These are phyloP conservation scores for Pseudogymnoascus sp. DNA, from an alignment of 2,329 filamentous ascomycete genomes.

Conservation along the genomic window DNA sequence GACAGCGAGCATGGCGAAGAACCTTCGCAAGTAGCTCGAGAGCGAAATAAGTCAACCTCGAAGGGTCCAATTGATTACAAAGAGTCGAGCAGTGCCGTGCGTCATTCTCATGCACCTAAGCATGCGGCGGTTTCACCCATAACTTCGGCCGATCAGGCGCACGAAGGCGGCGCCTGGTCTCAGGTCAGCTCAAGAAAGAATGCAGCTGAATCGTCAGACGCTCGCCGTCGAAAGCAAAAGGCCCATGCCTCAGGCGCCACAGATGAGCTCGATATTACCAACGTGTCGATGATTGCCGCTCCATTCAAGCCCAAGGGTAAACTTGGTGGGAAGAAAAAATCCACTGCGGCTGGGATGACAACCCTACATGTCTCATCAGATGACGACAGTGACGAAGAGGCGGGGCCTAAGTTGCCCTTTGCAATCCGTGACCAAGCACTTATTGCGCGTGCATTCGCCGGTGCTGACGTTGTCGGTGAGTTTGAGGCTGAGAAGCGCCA, in stretches of 20 bases:
- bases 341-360: slow-evolving; percentile 19
- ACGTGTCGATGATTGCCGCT: slow-evolving; percentile 26
- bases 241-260: slow-evolving; percentile 24
- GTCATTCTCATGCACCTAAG: slow-evolving; percentile 1
- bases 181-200: slow-evolving; percentile 20
- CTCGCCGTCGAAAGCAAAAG: slow-evolving; percentile 26
- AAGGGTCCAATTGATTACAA: neutral
- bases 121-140: slow-evolving; percentile 4
- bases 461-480: slow-evolving; percentile 71
- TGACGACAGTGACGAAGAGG: slow-evolving; percentile 37
- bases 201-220: slow-evolving; percentile 24
- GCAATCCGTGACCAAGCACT: slow-evolving; percentile 58
- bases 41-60: neutral
- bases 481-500: slow-evolving; percentile 76
- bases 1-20: slow-evolving; percentile 36
- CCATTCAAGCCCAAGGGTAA: slow-evolving; percentile 23
- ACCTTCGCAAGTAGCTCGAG: neutral
- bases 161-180: slow-evolving; percentile 30
- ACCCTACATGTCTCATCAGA: slow-evolving; percentile 21
- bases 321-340: slow-evolving; percentile 24
- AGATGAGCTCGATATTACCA: slow-evolving; percentile 27
- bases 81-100: neutral
- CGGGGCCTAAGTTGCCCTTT: slow-evolving; percentile 46
- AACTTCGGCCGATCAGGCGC: slow-evolving; percentile 12
- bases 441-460: slow-evolving; percentile 78